phyloP scores from a whole-genome alignment of 2,329 filamentous ascomycete genomes.

The Leptographium wingfieldii region DNA sequence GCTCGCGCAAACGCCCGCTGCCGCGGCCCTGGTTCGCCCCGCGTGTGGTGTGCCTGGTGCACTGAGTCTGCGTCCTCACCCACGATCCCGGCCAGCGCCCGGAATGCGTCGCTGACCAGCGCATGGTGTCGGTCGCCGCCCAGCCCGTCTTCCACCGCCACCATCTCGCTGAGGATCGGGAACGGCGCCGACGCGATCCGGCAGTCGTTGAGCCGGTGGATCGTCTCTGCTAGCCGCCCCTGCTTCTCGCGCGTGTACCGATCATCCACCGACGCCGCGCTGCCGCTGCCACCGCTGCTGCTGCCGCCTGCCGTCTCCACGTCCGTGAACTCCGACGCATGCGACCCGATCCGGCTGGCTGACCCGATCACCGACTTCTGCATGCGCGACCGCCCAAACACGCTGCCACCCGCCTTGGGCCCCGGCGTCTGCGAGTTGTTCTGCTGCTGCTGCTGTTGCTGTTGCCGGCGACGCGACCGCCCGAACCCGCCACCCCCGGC shows the following conservation, averaged over 20 bases:
- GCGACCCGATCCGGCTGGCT: slow-evolving; percentile 53
- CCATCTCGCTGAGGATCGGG: slow-evolving; percentile 64
- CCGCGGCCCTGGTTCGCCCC: slow-evolving; percentile 49
- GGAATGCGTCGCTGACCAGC: slow-evolving; percentile 71
- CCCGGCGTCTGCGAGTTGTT: slow-evolving; percentile 15
- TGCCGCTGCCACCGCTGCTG: slow-evolving; percentile 10
- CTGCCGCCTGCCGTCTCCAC: slow-evolving; percentile 36
- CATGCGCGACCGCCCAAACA: slow-evolving; percentile 54
- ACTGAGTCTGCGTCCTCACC: slow-evolving; percentile 52
- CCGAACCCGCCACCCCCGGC: slow-evolving; percentile 44
- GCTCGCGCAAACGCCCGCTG: slow-evolving; percentile 65
- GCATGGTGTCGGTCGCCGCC: slow-evolving; percentile 52
- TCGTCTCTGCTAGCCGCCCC: slow-evolving; percentile 62
- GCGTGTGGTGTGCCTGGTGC: slow-evolving; percentile 25
- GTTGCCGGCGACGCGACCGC: slow-evolving; percentile 40
- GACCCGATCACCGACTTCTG: slow-evolving; percentile 81
- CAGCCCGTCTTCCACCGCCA: slow-evolving; percentile 46
- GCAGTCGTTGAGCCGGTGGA: slow-evolving; percentile 65
- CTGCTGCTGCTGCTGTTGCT: slow-evolving; percentile 15
- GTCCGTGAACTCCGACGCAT: slow-evolving; percentile 56
- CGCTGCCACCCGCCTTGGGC: slow-evolving; percentile 32
- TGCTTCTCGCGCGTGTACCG: slow-evolving; percentile 76
- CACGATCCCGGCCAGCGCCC: slow-evolving; percentile 66
- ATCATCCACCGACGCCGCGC: slow-evolving; percentile 50
- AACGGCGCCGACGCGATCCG: slow-evolving; percentile 55